phyloP scores from a whole-genome alignment of 495 filamentous ascomycete species.

The Trichocladium uniseriatum region DNA sequence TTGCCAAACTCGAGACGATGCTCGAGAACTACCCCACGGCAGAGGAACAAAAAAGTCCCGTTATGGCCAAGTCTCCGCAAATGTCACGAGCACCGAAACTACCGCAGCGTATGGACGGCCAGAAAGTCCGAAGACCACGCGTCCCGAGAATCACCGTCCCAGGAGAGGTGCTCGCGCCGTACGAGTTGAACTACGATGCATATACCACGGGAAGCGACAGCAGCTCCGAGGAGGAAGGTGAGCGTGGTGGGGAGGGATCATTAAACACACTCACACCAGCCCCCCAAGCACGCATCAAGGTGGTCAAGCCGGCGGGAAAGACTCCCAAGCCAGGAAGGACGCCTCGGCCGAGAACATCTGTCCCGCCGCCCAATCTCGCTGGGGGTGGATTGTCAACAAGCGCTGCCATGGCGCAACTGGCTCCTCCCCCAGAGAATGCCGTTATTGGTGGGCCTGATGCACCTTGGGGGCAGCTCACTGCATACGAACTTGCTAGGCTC shows the following conservation, averaged over 20 bases:
- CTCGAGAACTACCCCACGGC: constrained; percentile 43
- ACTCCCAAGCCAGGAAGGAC: constrained; percentile 30
- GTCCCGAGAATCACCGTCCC: constrained; percentile 46
- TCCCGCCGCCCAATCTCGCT: constrained; percentile 46
- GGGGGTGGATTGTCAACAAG: constrained; percentile 60
- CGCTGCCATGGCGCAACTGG: constrained; percentile 64
- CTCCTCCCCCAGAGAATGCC: constrained; percentile 70
- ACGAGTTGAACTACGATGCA: constrained; percentile 45
- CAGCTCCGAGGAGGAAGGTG: constrained; percentile 34
- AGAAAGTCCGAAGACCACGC: constrained; percentile 32
- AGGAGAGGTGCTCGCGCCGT: constrained; percentile 49
- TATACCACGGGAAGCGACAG: constrained; percentile 38
- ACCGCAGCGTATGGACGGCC: constrained; percentile 53
- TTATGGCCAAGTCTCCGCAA: constrained; percentile 44
- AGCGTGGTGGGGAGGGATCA: constrained; percentile 25
- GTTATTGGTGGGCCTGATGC: constrained; percentile 63
- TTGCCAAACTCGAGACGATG: constrained; percentile 70
- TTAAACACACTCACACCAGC: constrained; percentile 26
- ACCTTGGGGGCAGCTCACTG: constrained; percentile 85
- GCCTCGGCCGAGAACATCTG: constrained; percentile 28
- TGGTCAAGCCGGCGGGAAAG: constrained; percentile 25
- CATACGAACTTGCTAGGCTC: constrained; percentile 82
- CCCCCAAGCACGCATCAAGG: constrained; percentile 34
- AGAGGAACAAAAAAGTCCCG: constrained; percentile 46
- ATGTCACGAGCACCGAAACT: constrained; percentile 52